These are phyloP conservation scores for Elongisporangium senticosum DNA, from an alignment of 352 stramenopile genomes.

Conservation along the genomic window DNA sequence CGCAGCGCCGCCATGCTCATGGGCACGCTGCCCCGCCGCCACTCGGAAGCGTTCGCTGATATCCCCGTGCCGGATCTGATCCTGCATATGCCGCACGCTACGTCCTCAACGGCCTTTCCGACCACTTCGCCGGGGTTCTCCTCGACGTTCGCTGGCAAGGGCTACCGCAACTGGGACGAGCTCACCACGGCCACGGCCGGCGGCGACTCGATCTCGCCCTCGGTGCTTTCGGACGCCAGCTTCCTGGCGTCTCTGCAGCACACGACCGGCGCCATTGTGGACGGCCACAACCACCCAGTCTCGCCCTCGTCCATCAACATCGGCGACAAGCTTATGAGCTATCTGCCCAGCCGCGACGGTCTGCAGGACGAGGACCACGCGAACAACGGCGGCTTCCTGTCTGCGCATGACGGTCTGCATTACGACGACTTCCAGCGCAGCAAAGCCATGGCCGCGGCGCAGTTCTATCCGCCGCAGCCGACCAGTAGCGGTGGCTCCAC, in stretches of 20 bases:
- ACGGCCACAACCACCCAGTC: conserved; percentile 7
- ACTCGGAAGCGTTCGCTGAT: conserved; percentile 32
- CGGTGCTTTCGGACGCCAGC: conserved; percentile 30
- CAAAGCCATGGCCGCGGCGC: conserved; percentile 17
- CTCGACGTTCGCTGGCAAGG: not conserved
- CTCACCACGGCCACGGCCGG: not conserved
- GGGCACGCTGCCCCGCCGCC: conserved; percentile 46
- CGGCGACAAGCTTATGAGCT: conserved; percentile 29
- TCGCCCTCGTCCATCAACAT: conserved; percentile 11
- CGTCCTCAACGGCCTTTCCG: not conserved
- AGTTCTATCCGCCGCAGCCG: conserved; percentile 6
- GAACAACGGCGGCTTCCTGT: conserved; percentile 6
- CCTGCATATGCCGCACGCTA: conserved; percentile 10
- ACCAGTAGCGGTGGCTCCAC: conserved; percentile 7
- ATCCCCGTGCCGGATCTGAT: conserved; percentile 45
- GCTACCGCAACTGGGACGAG: conserved; percentile 2
- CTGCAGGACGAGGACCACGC: conserved; percentile 15
- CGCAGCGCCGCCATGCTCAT: conserved; percentile 38
- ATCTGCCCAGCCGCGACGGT: conserved; percentile 18
- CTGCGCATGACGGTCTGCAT: conserved; percentile 9
- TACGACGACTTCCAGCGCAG: conserved; percentile 8
- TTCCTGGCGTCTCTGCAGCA: conserved; percentile 48
- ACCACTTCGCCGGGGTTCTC: not conserved
- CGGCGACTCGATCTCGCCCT: conserved; percentile 4
- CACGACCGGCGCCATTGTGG: conserved; percentile 14